phyloP scores from a whole-genome alignment of 2,329 filamentous ascomycete species.

The Alternaria sp. region DNA sequence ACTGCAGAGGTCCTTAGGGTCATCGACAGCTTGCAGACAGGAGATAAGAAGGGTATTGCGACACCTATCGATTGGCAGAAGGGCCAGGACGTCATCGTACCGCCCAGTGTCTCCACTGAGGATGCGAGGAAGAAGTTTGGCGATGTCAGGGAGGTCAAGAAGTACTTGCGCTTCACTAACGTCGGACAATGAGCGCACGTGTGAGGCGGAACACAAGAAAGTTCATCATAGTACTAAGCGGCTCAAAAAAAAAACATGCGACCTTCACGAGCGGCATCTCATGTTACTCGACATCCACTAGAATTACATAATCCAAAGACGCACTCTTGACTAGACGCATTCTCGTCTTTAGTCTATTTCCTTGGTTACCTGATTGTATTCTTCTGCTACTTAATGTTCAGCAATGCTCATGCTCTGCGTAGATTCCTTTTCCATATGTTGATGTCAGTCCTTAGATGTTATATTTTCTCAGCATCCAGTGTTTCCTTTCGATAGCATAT shows the following conservation, averaged over 20 bases:
- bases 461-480: too few species aligned
- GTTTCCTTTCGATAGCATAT: too few species aligned
- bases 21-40: slow-evolving; percentile 68
- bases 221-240: too few species aligned
- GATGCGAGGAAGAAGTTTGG: slow-evolving; percentile 90
- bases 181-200: slow-evolving; percentile 47
- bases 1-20: slow-evolving; percentile 66
- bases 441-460: too few species aligned
- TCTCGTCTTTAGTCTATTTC: background rate
- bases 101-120: slow-evolving; percentile 81
- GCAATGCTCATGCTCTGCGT: too few species aligned
- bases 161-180: slow-evolving; percentile 76
- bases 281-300: too few species aligned
- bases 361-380: background rate
- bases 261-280: too few species aligned
- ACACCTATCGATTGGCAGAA: slow-evolving; percentile 91
- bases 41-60: slow-evolving; percentile 87
- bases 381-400: too few species aligned
- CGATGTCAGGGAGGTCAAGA: slow-evolving; percentile 69
- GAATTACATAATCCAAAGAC: too few species aligned
- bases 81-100: slow-evolving; percentile 92
- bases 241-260: too few species aligned
- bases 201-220: background rate
- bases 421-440: too few species aligned
- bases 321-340: too few species aligned